Evolutionary conservation across 1,284 basidiomycete species (phyloP).

Genomic region (Ustilago bromivora): DNA sequence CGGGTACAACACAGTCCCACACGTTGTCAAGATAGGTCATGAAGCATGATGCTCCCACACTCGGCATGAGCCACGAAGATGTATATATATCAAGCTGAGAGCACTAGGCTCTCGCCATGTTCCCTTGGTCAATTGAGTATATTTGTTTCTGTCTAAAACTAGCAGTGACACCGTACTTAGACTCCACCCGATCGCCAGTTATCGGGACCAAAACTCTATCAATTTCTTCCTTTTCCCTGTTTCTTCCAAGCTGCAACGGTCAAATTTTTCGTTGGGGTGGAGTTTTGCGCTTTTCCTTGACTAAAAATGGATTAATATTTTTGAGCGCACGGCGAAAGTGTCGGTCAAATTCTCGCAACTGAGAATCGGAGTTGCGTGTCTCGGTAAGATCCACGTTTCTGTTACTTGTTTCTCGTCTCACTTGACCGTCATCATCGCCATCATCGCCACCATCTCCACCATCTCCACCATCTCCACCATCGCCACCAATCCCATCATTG

Average conservation of each 20-base stretch:
- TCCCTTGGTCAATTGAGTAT: no score
- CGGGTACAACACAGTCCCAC: no score
- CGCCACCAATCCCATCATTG: slow-evolving; percentile 6
- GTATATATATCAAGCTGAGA: no score
- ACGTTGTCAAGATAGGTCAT: no score
- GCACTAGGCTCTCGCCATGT: no score
- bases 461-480: no score
- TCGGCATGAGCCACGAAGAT: no score
- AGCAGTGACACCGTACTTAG: no score
- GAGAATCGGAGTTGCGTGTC: background rate
- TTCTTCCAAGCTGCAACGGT: slow-evolving; percentile 7
- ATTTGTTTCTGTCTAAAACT: no score
- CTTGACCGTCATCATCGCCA: slow-evolving; percentile 3
- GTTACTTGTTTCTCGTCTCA: slow-evolving; percentile 4
- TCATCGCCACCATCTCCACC: background rate
- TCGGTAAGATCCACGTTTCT: background rate
- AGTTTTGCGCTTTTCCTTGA: slow-evolving; percentile 12
- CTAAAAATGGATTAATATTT: slow-evolving; percentile 24
- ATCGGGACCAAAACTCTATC: no score
- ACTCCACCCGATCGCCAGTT: no score
- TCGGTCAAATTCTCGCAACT: slow-evolving; percentile 20
- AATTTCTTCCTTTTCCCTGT: background rate
- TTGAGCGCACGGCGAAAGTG: background rate
- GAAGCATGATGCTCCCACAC: no score
- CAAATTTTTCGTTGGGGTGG: slow-evolving; percentile 19